These are phyloP conservation scores for Tilletia indica DNA, from an alignment of 1,284 basidiomycete genomes.

Conservation along the genomic window DNA sequence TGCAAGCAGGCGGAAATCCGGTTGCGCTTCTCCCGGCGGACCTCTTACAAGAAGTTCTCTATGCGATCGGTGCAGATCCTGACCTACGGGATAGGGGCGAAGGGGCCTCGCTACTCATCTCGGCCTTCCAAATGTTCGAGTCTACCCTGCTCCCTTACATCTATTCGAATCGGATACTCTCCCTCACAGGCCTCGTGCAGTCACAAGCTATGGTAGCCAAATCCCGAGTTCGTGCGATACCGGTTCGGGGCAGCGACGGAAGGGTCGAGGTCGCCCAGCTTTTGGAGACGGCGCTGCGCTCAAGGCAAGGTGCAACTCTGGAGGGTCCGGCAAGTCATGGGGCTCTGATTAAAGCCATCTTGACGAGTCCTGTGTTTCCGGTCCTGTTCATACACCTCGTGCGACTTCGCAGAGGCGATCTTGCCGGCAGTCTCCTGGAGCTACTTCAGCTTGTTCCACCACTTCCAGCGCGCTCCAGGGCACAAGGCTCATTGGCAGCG, in stretches of 20 bases:
- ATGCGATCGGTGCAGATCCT: not conserved
- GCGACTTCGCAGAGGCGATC: not conserved
- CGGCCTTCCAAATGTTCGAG: conserved; percentile 1
- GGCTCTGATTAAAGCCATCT: not conserved
- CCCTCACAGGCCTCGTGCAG: not conserved
- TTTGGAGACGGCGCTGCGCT: not conserved
- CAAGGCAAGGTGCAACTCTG: not conserved
- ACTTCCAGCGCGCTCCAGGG: not conserved
- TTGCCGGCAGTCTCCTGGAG: conserved; percentile 3
- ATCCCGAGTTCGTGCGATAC: not conserved
- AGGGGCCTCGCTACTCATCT: not conserved
- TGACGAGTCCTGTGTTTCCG: conserved; percentile 1
- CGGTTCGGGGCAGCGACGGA: not conserved
- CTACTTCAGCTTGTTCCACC: conserved; percentile 2
- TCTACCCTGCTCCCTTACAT: not conserved
- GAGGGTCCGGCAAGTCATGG: not conserved
- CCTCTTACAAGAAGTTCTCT: no score
- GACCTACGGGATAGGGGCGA: no score
- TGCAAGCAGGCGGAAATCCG: no score
- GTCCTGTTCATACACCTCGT: not conserved
- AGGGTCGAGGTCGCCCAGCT: not conserved
- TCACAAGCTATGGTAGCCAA: not conserved
- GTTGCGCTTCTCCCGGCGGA: no score
- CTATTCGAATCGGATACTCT: not conserved
- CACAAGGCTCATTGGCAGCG: not conserved